Percentiles rank a stretch among this genome's conserved stretches.
Conservation (phyloP, 371 early-diverging fungal species). For the Rhizopus arrhizus region DNA sequence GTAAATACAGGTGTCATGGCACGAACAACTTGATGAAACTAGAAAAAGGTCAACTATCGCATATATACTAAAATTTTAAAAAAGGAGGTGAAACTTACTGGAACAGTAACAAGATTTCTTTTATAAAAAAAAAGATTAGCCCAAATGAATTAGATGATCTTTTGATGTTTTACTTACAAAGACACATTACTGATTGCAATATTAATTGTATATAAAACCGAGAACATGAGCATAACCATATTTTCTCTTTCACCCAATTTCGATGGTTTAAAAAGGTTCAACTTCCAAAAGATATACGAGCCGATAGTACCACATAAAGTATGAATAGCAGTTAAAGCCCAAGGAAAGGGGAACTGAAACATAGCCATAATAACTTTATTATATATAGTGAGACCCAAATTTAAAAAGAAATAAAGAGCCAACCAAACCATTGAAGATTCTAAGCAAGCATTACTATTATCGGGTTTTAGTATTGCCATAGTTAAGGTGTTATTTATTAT, state of each 20-base stretch:
- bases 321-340: slow-evolving; percentile 88
- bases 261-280: slow-evolving; percentile 64
- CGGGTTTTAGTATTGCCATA: neutral
- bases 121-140: neutral
- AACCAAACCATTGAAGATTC: slow-evolving; percentile 66
- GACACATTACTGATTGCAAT: slow-evolving; percentile 88
- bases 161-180: slow-evolving; percentile 57
- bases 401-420: slow-evolving; percentile 75
- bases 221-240: slow-evolving; percentile 76
- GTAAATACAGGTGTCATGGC: slow-evolving; percentile 88
- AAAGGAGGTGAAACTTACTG: slow-evolving; percentile 31
- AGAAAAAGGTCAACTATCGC: slow-evolving; percentile 1
- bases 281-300: slow-evolving; percentile 51
- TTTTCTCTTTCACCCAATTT: slow-evolving; percentile 66
- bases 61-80: slow-evolving; percentile 1
- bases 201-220: slow-evolving; percentile 86
- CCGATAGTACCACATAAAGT: slow-evolving; percentile 75
- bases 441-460: neutral
- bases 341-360: slow-evolving; percentile 81
- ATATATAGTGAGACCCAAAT: slow-evolving; percentile 81
- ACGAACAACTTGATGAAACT: slow-evolving; percentile 89
- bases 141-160: neutral
- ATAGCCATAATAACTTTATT: slow-evolving; percentile 83
- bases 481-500: neutral
- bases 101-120: slow-evolving; percentile 57